Base-by-base conservation (phyloP, 2,329 filamentous ascomycete genomes). In the Emergomyces pasteurianus region DNA sequence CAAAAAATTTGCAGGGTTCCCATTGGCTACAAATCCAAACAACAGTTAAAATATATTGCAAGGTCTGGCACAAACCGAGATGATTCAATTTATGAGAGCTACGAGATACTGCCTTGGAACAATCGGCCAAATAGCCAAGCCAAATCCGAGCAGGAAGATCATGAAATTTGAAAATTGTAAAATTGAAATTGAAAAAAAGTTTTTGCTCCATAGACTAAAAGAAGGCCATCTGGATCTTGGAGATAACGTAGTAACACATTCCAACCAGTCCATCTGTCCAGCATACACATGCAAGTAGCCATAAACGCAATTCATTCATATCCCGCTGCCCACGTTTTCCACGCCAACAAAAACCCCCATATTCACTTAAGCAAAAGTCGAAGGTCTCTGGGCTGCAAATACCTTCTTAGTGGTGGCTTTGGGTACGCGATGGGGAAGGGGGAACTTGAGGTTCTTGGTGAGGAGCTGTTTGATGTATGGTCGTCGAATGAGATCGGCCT, bases 391-490 rank as follows among this genome's bases (percentile, higher is more conserved):
- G 76, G 90, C 86, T 77, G 88, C 85, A 84, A 95, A 99, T 78
- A 97, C 77, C 86, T 95, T 95, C 84, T 88, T 89, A 83, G 82
- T 86, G 78, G 79, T 80, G 79, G 84, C 83, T 82, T 91, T 92
- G 82, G 87, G 83, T 75, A 92, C 81, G 75, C 95, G 94, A 86
- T 99, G 94, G 77, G 94, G 94, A 71, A 99, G 90, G 78, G 94
- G 94, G 90, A 99, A 99, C 81, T 88, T 90, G 80, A 99, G 89
- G 80, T 86, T 78, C 88, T 97, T 97, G 80, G 84, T 81, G 77
- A 95, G 81, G 79, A 99, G 90, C 83, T 99, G 94, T 86, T 92
- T 95, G 85, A 99, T 95, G 87, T 99, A 99, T 70, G 94, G 92
- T 79, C 94, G 90, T 84, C 92, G 94, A 83, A 99, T 83, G 77